Evolutionary conservation across 2,329 filamentous ascomycete genomes (phyloP), one percentile per base, ranked within the genome.

Genomic region (Hypoxylon sp.): DNA sequence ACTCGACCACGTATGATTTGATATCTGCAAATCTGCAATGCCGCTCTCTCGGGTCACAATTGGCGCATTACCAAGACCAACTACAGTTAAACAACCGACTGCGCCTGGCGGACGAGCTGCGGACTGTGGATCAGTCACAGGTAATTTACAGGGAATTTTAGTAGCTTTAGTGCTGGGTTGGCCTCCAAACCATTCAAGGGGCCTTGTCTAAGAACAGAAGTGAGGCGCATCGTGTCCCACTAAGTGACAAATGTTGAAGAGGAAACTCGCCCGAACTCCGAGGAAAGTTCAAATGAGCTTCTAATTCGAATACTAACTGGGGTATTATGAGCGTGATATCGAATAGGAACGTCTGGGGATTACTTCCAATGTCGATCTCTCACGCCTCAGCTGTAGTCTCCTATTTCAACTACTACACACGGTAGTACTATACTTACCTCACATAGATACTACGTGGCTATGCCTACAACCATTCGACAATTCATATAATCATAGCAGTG

Each of bases 121-220:
- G 38, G 53, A 60, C 38, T 56, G 53, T 65, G 50, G 65, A 60
- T 53, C 58, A 30, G 48, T 63, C 61, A 62, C 63, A 52, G 48
- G 46, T 55, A 57, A 63, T 60, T 60, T 65, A 70, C 62, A 70
- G 65, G 68, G 65, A 62, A 62, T 66, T 63, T 60, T 66, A 69
- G 51, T 25, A 60, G 36, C 30, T 46, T 60, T 63, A 65, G 50
- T 67, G 30, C 45, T 46, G 4, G 41, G 52, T 56, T 62, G 45
- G 43, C 5, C 50, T 55, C 25, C 7, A 11, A 48, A 41, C 41
- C 21, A n/a, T 36, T 60, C 48, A 45, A 60, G 38, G 58, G 53
- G 55, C 7, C 51, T 60, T 55, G 45, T 48, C 48, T 49, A 43
- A 43, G 32, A 56, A 56, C 49, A 66, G 38, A 43, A 43, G 65